Evolutionary conservation across 345 rosid species (phyloP).

Genomic region (Populus davidiana): DNA sequence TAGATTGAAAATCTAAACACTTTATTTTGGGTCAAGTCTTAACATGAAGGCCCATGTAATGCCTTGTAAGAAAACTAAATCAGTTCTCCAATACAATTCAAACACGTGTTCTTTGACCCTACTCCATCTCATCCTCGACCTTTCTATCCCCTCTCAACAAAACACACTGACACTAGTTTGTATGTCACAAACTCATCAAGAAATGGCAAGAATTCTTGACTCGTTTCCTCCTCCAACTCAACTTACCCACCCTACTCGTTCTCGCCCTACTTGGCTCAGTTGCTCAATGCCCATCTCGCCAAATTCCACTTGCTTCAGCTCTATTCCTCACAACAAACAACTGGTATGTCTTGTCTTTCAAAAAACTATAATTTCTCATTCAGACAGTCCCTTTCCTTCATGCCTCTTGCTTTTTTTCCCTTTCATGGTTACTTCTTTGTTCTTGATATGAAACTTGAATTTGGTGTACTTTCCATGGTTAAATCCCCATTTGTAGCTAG

Average conservation of each 20-base stretch:
- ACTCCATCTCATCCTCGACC: neutral
- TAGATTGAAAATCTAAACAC: no score
- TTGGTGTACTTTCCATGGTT: neutral
- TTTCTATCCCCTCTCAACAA: neutral
- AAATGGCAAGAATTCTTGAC: constrained; percentile 18
- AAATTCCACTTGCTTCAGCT: constrained; percentile 1
- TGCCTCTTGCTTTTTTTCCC: neutral
- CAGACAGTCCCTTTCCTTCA: neutral
- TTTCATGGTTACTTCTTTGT: neutral
- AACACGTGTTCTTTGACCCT: neutral
- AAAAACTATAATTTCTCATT: neutral
- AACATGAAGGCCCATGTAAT: no score
- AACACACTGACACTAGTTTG: neutral
- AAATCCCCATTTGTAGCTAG: neutral
- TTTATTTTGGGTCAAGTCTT: no score
- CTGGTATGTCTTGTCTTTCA: constrained; percentile 6
- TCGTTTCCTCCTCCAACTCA: constrained; percentile 1
- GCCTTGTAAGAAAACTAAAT: neutral
- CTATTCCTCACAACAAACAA: constrained; percentile 2
- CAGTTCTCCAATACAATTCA: neutral
- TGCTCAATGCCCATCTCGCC: constrained; percentile 12
- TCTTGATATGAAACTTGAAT: neutral
- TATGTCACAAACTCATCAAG: neutral
- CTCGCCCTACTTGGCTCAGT: neutral
- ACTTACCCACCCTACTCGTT: neutral